phyloP scores from a whole-genome alignment of 163 green algal species.

The Scenedesmus sp. region DNA sequence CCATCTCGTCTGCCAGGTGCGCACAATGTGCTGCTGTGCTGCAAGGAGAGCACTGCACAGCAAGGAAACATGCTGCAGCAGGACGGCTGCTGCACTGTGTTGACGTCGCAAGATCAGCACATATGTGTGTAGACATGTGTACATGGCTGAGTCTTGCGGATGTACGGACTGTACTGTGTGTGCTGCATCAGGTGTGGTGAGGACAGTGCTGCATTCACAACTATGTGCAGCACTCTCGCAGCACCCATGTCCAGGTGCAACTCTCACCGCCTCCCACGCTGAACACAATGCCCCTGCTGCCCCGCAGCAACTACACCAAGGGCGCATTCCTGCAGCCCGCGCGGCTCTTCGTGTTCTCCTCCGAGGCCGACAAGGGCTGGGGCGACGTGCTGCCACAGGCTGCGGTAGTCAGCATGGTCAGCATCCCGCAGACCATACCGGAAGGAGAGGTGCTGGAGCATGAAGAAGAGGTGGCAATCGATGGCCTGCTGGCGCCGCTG shows the following conservation, averaged over 20 bases:
- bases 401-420: conserved; percentile 16
- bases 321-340: not conserved
- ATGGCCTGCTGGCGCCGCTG: not conserved
- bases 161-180: no score
- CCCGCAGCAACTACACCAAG: not conserved
- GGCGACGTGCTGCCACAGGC: conserved; percentile 2
- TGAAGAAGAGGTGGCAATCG: not conserved
- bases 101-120: no score
- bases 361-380: not conserved
- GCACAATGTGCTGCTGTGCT: not conserved
- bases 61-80: not conserved
- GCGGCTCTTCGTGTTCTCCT: not conserved
- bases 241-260: no score
- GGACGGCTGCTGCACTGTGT: not conserved
- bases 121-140: no score
- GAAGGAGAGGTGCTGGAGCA: not conserved
- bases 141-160: no score
- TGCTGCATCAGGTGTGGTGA: no score
- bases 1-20: conserved; percentile 45
- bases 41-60: not conserved
- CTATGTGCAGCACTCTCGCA: no score
- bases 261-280: no score
- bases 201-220: no score
- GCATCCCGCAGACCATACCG: not conserved
- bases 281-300: not conserved